phyloP scores from a whole-genome alignment of 345 rosid genomes.

The Syzygium aqueum region DNA sequence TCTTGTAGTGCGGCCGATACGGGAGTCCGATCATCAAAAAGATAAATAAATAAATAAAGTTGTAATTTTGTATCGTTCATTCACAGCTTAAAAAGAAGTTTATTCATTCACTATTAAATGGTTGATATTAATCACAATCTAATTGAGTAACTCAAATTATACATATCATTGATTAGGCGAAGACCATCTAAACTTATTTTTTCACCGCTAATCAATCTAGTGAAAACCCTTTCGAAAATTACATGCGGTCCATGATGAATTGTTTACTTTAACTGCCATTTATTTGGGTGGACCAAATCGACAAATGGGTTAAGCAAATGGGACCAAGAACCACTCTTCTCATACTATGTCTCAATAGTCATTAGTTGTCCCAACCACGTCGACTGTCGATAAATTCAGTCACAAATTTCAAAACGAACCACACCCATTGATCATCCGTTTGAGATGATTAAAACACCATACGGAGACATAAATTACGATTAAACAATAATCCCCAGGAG shows the following conservation, averaged over 20 bases:
- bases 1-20: no score
- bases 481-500: neutral
- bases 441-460: neutral
- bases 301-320: neutral
- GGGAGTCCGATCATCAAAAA: no score
- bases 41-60: neutral
- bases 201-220: neutral
- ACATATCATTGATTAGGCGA: neutral
- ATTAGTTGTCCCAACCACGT: neutral
- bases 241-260: neutral
- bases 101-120: neutral
- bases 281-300: neutral
- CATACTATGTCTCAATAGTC: neutral
- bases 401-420: neutral
- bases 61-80: neutral
- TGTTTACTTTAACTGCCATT: neutral
- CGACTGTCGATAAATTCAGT: neutral
- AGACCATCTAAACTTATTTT: neutral
- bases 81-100: neutral
- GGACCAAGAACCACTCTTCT: neutral
- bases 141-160: neutral
- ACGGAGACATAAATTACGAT: neutral
- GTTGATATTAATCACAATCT: neutral
- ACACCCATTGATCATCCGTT: neutral
- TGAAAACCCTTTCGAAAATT: neutral